phyloP scores from a whole-genome alignment of 805 yeast genomes.

The Kluyveromyces dobzhanskii region DNA sequence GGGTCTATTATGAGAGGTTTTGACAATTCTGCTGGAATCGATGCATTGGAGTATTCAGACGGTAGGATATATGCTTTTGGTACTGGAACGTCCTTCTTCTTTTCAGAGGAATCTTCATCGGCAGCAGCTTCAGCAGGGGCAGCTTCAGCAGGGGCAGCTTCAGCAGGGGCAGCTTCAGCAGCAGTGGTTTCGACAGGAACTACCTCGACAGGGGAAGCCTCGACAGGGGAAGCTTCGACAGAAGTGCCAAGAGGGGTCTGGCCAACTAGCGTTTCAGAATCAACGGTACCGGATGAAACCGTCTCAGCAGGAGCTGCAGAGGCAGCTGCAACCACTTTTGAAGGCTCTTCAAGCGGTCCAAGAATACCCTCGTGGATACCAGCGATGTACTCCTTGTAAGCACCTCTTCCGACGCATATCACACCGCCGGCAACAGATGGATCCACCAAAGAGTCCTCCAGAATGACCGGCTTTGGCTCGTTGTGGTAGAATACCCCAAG shows the following conservation, averaged over 20 bases:
- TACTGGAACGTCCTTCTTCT: conserved; percentile 9
- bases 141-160: conserved; percentile 1
- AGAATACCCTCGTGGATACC: conserved; percentile 93
- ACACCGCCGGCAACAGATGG: conserved; percentile 68
- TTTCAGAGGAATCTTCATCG: conserved; percentile 11
- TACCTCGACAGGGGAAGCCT: no score
- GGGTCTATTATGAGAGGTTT: conserved; percentile 28
- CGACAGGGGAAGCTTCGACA: no score
- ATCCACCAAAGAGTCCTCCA: conserved; percentile 42
- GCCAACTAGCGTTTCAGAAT: no score
- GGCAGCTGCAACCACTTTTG: conserved; percentile 21
- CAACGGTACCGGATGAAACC: no score
- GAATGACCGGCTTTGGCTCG: conserved; percentile 22
- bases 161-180: background rate
- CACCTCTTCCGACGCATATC: conserved; percentile 90
- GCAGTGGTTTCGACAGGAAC: background rate
- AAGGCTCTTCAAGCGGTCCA: conserved; percentile 66
- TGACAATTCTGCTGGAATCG: conserved; percentile 55
- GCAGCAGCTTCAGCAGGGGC: conserved; percentile 3
- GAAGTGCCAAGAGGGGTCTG: no score
- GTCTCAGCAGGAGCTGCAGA: no score
- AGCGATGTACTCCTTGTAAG: conserved; percentile 81
- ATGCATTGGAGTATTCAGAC: conserved; percentile 44
- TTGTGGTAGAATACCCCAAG: conserved; percentile 49
- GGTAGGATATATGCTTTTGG: conserved; percentile 58